Base-by-base conservation (phyloP, 2,329 filamentous ascomycete genomes). In the Lachnellula arida region DNA sequence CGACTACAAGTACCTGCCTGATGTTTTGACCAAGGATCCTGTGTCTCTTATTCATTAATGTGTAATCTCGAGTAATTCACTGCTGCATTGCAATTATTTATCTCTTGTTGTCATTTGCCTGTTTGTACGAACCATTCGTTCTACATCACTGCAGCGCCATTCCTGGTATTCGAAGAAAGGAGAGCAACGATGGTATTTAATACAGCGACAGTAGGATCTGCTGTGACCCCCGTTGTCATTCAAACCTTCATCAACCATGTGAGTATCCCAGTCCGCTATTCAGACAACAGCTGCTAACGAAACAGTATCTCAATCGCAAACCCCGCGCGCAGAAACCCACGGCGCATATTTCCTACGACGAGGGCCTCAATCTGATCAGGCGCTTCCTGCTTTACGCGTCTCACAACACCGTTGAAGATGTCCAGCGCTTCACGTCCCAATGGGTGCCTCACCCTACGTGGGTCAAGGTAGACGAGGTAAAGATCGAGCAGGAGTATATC, bases 281-380 rank as follows among this genome's bases (percentile, higher is more conserved):
- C 25, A 11, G 8, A 25, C 22, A 5, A 9, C n/a, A 49, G 14
- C 49, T 35, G 48, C 44, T 57, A 22, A 46, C 32, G n/a, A 22
- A 55, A 34, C 67, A 94, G 88, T 97, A 94, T 72, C 77, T 96
- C 58, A 88, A 96, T 67, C 86, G 89, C 61, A 88, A 88, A 67
- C 81, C 84, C 1, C 78, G 87, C 32, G 84, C 81, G 59, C 78
- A 92, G 62, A 92, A 92, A 60, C 93, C 93, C 0, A 96, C 90
- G 1, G 88, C 89, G 1, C 90, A 96, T 71, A 85, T 99, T 54
- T 92, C 91, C 52, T 99, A 99, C 74, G 89, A 97, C 69, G 89
- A 97, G 74, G 93, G 92, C 39, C 80, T 99, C 14, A 84, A 90
- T 61, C 80, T 99, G 50, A 87, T 97, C 65, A 89, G 91, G 49